Evolutionary conservation across 176 grass and related monocot species (phyloP).

Genomic region (Lolium multiflorum): DNA sequence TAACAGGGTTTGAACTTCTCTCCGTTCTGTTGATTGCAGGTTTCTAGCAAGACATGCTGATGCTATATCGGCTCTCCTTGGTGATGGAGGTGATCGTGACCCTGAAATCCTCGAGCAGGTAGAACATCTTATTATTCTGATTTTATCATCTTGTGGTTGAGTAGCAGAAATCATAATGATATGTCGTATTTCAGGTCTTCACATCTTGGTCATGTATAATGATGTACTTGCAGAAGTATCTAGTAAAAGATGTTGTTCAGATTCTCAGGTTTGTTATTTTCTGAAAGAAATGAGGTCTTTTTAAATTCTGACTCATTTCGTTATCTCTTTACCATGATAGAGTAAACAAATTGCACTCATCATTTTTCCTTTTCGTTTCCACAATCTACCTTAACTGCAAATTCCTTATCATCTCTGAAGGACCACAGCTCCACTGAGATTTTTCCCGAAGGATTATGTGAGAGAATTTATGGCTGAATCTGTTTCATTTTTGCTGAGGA

Average conservation of each 20-base stretch:
- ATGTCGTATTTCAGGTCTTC: conserved; percentile 72
- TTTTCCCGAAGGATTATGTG: conserved; percentile 75
- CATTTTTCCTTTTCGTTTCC: conserved; percentile 20
- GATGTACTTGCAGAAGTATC: conserved; percentile 99
- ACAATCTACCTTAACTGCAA: conserved; percentile 36
- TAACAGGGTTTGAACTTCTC: conserved; percentile 11
- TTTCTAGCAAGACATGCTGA: conserved; percentile 67
- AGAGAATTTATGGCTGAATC: conserved; percentile 95
- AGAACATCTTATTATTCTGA: conserved; percentile 28
- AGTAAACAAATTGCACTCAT: conserved; percentile 36
- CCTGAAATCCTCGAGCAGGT: conserved; percentile 95
- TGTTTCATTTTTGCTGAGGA: conserved; percentile 95
- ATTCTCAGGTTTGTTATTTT: conserved; percentile 75
- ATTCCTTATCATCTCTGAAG: conserved; percentile 58
- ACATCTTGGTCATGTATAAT: conserved; percentile 96
- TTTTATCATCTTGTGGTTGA: conserved; percentile 40
- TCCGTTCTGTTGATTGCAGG: conserved; percentile 49
- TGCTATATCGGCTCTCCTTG: conserved; percentile 70
- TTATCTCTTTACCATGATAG: conserved; percentile 3
- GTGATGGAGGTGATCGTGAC: conserved; percentile 77
- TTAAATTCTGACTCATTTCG: conserved; percentile 6
- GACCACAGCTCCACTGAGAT: conserved; percentile 71
- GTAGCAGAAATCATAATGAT: conserved; percentile 34
- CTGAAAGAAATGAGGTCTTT: conserved; percentile 18
- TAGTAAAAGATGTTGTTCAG: conserved; percentile 78